Conservation (phyloP, 1,284 basidiomycete species). For the Trichosporon inkin region DNA sequence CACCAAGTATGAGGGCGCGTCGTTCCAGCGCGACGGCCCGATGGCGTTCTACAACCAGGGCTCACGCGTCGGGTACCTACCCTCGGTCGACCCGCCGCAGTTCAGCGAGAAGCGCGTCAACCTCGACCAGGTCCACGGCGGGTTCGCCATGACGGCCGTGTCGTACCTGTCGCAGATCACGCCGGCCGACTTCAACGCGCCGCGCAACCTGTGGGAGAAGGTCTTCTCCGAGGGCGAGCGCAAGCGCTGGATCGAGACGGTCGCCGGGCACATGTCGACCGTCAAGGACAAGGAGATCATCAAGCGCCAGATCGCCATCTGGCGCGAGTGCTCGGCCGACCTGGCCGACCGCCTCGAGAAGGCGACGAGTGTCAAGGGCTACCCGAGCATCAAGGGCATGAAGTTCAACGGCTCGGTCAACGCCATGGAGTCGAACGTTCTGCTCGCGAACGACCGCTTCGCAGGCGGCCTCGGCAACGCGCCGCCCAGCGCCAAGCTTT, state of each 20-base stretch:
- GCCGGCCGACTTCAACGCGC: conserved; percentile 86
- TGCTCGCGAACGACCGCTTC: background rate
- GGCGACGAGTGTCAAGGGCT: conserved; percentile 58
- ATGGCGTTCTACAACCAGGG: conserved; percentile 72
- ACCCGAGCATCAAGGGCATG: conserved; percentile 57
- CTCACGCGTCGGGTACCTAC: conserved; percentile 78
- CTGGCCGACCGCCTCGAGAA: conserved; percentile 70
- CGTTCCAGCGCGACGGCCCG: conserved; percentile 65
- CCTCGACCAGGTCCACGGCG: conserved; percentile 59
- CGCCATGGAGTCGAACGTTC: conserved; percentile 13
- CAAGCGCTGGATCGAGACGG: conserved; percentile 68
- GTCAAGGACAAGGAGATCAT: conserved; percentile 65
- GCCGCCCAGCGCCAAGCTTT: conserved; percentile 2
- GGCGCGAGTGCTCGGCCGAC: conserved; percentile 67
- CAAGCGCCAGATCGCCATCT: conserved; percentile 70
- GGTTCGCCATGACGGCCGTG: conserved; percentile 67
- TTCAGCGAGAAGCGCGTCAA: conserved; percentile 37
- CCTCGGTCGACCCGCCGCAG: conserved; percentile 56
- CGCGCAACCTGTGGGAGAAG: conserved; percentile 69
- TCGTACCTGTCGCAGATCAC: conserved; percentile 70
- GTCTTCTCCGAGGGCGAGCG: conserved; percentile 69
- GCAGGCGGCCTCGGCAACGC: conserved; percentile 7
- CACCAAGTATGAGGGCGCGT: conserved; percentile 59
- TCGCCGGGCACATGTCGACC: conserved; percentile 65
- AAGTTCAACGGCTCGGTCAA: conserved; percentile 55